A percentile compares a stretch with the other conserved stretches of the same genome.
These are phyloP conservation scores for Backusella sp. DNA, from an alignment of 192 early-diverging fungal genomes.

Conservation along the genomic window DNA sequence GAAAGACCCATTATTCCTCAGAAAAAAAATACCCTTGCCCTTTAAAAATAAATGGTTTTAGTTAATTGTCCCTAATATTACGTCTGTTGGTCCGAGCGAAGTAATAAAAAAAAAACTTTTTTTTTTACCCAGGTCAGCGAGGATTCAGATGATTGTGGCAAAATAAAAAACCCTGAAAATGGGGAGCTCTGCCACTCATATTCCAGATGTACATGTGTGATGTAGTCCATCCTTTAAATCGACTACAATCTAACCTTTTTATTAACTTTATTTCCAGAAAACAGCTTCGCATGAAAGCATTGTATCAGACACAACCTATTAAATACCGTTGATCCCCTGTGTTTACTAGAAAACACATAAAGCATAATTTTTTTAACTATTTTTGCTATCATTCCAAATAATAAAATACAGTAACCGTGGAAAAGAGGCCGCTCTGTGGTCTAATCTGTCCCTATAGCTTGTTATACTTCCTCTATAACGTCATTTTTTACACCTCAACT, in stretches of 20 bases:
- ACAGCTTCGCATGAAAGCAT: neutral
- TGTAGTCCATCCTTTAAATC: neutral
- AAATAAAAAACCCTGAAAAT: neutral
- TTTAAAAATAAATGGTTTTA: neutral
- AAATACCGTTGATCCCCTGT: neutral
- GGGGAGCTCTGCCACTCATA: neutral
- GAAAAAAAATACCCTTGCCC: slow-evolving; percentile 5
- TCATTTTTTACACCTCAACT: neutral
- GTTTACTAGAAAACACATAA: neutral
- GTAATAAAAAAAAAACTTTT: neutral
- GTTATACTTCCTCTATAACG: neutral
- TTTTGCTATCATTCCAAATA: neutral
- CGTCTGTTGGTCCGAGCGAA: neutral
- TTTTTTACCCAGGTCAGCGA: neutral
- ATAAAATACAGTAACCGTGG: neutral
- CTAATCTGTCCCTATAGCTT: neutral
- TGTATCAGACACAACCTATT: neutral
- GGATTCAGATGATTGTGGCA: neutral
- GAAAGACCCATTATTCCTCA: neutral
- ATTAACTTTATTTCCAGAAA: neutral
- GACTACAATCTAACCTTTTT: neutral
- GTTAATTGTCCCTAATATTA: neutral
- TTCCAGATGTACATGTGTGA: neutral
- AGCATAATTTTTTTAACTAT: neutral
- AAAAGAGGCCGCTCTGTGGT: no score